Percentiles rank a stretch among this genome's conserved stretches.
phyloP scores from a whole-genome alignment of 2,329 filamentous ascomycete species.

The Myriosclerotinia curreyana region DNA sequence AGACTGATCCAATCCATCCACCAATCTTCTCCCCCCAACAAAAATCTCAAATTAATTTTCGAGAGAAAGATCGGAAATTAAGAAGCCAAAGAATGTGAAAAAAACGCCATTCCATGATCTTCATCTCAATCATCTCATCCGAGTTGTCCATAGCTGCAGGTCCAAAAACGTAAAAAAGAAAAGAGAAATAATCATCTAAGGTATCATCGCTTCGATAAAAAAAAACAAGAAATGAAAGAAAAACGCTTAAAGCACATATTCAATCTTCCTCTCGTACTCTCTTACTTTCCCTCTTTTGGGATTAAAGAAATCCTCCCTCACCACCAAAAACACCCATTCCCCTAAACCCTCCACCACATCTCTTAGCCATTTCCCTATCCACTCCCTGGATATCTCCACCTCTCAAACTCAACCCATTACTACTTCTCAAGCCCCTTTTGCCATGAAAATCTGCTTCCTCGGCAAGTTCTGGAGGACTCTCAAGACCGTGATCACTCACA shows the following conservation, averaged over 20 bases:
- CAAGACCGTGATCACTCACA: constrained; percentile 6
- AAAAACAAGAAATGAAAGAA: constrained; percentile 2
- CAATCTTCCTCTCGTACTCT: neutral
- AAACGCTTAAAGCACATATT: constrained; percentile 4
- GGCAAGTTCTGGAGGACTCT: neutral
- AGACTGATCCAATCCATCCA: neutral
- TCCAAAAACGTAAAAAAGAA: neutral
- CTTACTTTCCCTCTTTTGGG: neutral
- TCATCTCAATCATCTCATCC: constrained; percentile 11
- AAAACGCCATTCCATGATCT: constrained; percentile 12
- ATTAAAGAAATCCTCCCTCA: constrained; percentile 9
- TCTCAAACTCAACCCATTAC: neutral
- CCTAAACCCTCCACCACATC: neutral
- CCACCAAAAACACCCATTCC: constrained; percentile 10
- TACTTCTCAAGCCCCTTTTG: constrained; percentile 1
- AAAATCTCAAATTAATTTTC: neutral
- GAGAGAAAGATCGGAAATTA: neutral
- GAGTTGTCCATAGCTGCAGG: neutral
- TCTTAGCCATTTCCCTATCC: neutral
- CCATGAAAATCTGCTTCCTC: neutral
- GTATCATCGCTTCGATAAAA: constrained; percentile 11
- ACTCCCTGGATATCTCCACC: neutral
- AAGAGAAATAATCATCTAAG: neutral
- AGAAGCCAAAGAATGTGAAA: neutral
- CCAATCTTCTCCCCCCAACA: neutral